phyloP scores from a whole-genome alignment of 2,329 filamentous ascomycete genomes.

The Lachnellula willkommii region DNA sequence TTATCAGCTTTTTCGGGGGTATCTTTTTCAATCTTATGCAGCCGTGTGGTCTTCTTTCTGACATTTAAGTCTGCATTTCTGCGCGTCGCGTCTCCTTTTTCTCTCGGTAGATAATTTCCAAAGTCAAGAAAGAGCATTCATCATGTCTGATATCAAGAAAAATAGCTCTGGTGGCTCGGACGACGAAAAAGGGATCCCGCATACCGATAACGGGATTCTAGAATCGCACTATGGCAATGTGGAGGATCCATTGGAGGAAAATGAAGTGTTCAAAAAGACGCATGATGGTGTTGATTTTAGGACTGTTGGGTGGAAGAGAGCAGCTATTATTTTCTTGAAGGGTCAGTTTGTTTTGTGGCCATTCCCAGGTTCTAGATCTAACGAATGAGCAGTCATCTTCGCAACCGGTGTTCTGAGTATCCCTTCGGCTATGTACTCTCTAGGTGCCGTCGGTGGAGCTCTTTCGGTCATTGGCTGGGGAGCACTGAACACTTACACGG shows the following conservation, averaged over 20 bases:
- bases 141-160: conserved; percentile 16
- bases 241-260: conserved; percentile 21
- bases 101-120: neutral
- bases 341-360: neutral
- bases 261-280: conserved; percentile 42
- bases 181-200: conserved; percentile 11
- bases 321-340: conserved; percentile 44
- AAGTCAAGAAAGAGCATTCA: neutral
- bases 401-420: conserved; percentile 41
- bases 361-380: neutral
- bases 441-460: conserved; percentile 40
- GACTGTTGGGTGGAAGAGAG: conserved; percentile 44
- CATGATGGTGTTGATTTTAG: conserved; percentile 42
- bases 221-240: conserved; percentile 17
- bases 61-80: conserved; percentile 1
- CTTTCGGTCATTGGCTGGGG: conserved; percentile 39
- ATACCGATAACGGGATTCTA: conserved; percentile 16
- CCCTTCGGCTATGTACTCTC: conserved; percentile 38
- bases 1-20: neutral
- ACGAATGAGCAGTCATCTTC: conserved; percentile 28
- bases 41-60: neutral
- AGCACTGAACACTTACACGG: conserved; percentile 36
- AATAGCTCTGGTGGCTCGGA: neutral
- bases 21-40: neutral
- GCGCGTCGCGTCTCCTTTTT: conserved; percentile 1